A percentile compares a stretch with the other conserved stretches of the same genome.
Evolutionary conservation across 106 monocot genomes (phyloP).

Genomic region (Platanthera guangdongensis): DNA sequence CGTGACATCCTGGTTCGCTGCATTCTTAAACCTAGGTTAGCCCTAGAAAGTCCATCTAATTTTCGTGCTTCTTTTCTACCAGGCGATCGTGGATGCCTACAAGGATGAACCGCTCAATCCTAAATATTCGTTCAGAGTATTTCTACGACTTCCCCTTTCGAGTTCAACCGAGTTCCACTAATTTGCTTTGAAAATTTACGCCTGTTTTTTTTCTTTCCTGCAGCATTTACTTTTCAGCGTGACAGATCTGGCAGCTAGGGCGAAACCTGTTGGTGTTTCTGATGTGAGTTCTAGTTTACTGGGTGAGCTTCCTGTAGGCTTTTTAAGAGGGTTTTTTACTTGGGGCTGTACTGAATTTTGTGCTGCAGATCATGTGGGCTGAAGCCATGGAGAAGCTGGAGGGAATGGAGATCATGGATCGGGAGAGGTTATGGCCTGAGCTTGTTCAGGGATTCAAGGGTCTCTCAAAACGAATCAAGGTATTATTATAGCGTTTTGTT

Average conservation of each 20-base stretch:
- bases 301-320: not conserved
- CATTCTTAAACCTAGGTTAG: slow-evolving; percentile 4
- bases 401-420: slow-evolving; percentile 70
- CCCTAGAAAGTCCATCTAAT: not conserved
- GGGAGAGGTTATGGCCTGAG: slow-evolving; percentile 95
- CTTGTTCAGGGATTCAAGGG: slow-evolving; percentile 96
- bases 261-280: slow-evolving; percentile 82
- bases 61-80: slow-evolving; percentile 5
- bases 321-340: not conserved
- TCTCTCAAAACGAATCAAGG: slow-evolving; percentile 76
- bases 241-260: slow-evolving; percentile 67
- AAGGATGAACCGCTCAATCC: slow-evolving; percentile 80
- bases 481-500: slow-evolving; percentile 18
- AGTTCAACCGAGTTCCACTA: not conserved
- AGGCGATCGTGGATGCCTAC: slow-evolving; percentile 91
- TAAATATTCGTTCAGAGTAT: slow-evolving; percentile 80
- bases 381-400: slow-evolving; percentile 94
- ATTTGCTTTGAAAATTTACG: slow-evolving; percentile 5
- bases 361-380: slow-evolving; percentile 90
- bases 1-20: slow-evolving; percentile 63
- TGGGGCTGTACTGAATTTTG: slow-evolving; percentile 4
- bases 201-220: slow-evolving; percentile 12
- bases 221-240: slow-evolving; percentile 93
- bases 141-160: slow-evolving; percentile 5
- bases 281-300: slow-evolving; percentile 53